Evolutionary conservation across 1,284 basidiomycete species (phyloP), one percentile per base, ranked within the genome.

Genomic region (Tilletia indica): DNA sequence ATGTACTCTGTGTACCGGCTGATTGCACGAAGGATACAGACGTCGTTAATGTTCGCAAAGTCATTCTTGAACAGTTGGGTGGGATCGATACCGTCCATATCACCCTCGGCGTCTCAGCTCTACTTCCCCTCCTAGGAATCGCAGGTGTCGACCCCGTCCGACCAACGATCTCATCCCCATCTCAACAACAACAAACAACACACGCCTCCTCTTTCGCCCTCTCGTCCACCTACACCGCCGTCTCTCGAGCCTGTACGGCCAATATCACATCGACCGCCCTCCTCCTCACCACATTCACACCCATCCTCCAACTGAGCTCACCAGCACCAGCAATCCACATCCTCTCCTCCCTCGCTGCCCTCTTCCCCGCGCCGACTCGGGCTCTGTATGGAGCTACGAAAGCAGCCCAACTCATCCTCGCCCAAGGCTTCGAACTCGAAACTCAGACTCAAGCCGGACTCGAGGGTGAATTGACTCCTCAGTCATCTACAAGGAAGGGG

Each of bases 361-460:
- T 91, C 8, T 89, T 94, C 36, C 92, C 94, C 0, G 90, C 94
- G 0, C 94, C 94, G 0, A 93, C 92, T 0, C 90, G 94, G 19
- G 87, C 91, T 0, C 85, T 97, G 38, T 97, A 97, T 84, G 89
- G 89, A 0, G 90, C 93, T 0, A 92, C 92, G 3, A 97, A 97
- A 84, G 87, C 91, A 1, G 91, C 92, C 0, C 91, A 91, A 1
- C 87, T 93, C 64, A 84, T 91, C 58, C 89, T 93, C 72, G 93
- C 92, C 84, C 90, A 92, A 84, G 87, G 91, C 4, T 88, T 93
- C 39, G 87, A 91, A 1, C 90, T 93, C 72, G 93, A 96, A 68
- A 83, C 85, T 42, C 85, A 86, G 73, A 82, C 86, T 4, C 82
- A 84, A 58, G 72, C 78, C 11, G 73, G 67, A 11, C 25, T 51